A percentile compares a stretch with the other conserved stretches of the same genome.
phyloP scores from a whole-genome alignment of 1,284 basidiomycete species.

The Marasmius sp. region DNA sequence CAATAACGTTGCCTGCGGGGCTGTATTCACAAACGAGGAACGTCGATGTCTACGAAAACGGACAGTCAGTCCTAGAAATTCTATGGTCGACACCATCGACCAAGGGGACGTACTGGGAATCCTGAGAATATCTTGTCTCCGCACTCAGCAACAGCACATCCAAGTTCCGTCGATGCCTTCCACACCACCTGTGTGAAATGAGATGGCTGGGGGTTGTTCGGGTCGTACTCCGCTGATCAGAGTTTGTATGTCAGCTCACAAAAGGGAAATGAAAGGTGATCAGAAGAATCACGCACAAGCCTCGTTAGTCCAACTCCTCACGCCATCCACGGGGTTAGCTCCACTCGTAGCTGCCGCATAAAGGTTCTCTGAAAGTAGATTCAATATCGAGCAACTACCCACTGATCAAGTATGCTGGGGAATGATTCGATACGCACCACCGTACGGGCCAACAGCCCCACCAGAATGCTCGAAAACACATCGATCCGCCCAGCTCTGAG shows the following conservation, averaged over 20 bases:
- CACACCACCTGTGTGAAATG: slow-evolving; percentile 57
- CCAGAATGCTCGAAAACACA: slow-evolving; percentile 49
- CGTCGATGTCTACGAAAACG: slow-evolving; percentile 16
- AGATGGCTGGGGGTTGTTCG: slow-evolving; percentile 40
- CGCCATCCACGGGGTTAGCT: slow-evolving; percentile 35
- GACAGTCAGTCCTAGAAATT: slow-evolving; percentile 28
- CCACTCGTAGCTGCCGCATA: slow-evolving; percentile 43
- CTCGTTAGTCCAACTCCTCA: slow-evolving; percentile 46
- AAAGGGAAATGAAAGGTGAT: not conserved
- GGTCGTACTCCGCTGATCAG: slow-evolving; percentile 36
- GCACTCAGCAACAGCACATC: slow-evolving; percentile 42
- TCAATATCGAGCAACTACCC: not conserved
- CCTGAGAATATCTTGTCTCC: slow-evolving; percentile 20
- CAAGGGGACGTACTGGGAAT: slow-evolving; percentile 30
- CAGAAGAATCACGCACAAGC: slow-evolving; percentile 23
- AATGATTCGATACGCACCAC: slow-evolving; percentile 31
- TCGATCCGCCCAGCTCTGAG: slow-evolving; percentile 45
- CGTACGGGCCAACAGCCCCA: slow-evolving; percentile 41
- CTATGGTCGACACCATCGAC: slow-evolving; percentile 8
- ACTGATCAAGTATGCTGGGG: not conserved
- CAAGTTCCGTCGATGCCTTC: slow-evolving; percentile 45
- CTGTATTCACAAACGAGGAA: slow-evolving; percentile 52
- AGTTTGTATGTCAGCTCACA: not conserved
- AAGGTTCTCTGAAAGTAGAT: slow-evolving; percentile 39
- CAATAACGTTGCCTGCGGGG: slow-evolving; percentile 48